Conservation (phyloP, 108 stramenopile genomes). For the Stephanodiscus minutulus region DNA sequence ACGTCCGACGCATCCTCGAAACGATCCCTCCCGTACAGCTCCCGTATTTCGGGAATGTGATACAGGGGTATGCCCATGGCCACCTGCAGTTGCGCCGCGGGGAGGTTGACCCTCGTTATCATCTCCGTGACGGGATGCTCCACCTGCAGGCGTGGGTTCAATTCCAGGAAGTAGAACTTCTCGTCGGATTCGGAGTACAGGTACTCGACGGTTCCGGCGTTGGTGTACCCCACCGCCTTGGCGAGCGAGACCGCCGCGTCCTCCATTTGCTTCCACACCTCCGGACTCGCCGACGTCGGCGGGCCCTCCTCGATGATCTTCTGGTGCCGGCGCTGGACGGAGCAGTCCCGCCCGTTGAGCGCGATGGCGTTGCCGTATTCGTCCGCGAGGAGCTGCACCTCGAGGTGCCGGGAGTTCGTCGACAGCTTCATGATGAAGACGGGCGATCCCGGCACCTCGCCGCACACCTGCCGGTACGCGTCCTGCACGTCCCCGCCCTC, state of each 20-base stretch:
- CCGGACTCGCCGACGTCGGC: slow-evolving; percentile 89
- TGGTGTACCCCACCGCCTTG: slow-evolving; percentile 97
- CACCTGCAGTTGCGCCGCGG: slow-evolving; percentile 97
- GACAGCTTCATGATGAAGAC: slow-evolving; percentile 98
- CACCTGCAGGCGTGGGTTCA: slow-evolving; percentile 98
- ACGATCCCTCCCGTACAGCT: slow-evolving; percentile 88
- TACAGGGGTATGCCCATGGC: slow-evolving; percentile 99
- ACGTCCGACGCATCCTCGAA: slow-evolving; percentile 65
- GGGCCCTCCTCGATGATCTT: slow-evolving; percentile 99
- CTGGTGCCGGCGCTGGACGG: slow-evolving; percentile 95
- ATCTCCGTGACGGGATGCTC: slow-evolving; percentile 99
- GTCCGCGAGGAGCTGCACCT: slow-evolving; percentile 98
- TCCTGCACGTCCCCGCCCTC: slow-evolving; percentile 76
- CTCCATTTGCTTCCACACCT: slow-evolving; percentile 97
- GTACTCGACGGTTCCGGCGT: slow-evolving; percentile 99
- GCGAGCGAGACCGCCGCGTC: slow-evolving; percentile 94
- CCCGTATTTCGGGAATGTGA: slow-evolving; percentile 95
- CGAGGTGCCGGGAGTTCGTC: slow-evolving; percentile 91
- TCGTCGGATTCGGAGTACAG: slow-evolving; percentile 90
- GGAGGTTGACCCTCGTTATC: slow-evolving; percentile 97
- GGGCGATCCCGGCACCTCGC: slow-evolving; percentile 97
- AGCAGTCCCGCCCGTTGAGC: slow-evolving; percentile 99
- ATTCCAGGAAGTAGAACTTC: slow-evolving; percentile 98
- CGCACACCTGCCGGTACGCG: slow-evolving; percentile 96
- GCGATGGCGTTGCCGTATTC: slow-evolving; percentile 98